Percentiles rank a stretch among this genome's conserved stretches.
These are phyloP conservation scores for Linnemannia exigua DNA, from an alignment of 192 early-diverging fungal species.

Conservation along the genomic window DNA sequence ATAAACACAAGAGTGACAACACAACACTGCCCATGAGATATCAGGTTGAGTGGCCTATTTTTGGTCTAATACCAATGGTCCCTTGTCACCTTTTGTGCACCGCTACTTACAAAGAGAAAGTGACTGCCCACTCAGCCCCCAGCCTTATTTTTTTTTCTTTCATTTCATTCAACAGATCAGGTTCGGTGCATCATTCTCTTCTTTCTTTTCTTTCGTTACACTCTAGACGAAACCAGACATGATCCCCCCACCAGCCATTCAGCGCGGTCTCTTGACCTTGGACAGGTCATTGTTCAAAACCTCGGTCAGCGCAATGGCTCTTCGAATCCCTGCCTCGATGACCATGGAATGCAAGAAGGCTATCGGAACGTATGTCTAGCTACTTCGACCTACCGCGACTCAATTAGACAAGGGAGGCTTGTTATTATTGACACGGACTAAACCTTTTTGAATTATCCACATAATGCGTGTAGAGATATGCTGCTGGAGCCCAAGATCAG, in stretches of 20 bases:
- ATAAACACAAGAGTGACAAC: background rate
- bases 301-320: conserved; percentile 71
- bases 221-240: conserved; percentile 5
- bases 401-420: background rate
- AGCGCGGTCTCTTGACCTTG: conserved; percentile 77
- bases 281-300: conserved; percentile 75
- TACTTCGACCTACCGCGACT: background rate
- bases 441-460: background rate
- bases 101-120: background rate
- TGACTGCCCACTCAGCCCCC: conserved; percentile 7
- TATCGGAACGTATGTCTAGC: conserved; percentile 46
- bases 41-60: no score
- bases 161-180: background rate
- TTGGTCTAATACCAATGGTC: no score
- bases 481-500: conserved; percentile 74
- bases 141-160: background rate
- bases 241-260: conserved; percentile 70
- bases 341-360: conserved; percentile 65
- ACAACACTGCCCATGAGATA: background rate
- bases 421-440: background rate
- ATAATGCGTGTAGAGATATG: conserved; percentile 60
- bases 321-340: conserved; percentile 74
- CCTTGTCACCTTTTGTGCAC: no score
- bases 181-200: background rate
- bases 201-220: background rate